Evolutionary conservation across 306 rosid species (phyloP), one percentile per base, ranked within the genome.

Genomic region (Casuarina equisetifolia): DNA sequence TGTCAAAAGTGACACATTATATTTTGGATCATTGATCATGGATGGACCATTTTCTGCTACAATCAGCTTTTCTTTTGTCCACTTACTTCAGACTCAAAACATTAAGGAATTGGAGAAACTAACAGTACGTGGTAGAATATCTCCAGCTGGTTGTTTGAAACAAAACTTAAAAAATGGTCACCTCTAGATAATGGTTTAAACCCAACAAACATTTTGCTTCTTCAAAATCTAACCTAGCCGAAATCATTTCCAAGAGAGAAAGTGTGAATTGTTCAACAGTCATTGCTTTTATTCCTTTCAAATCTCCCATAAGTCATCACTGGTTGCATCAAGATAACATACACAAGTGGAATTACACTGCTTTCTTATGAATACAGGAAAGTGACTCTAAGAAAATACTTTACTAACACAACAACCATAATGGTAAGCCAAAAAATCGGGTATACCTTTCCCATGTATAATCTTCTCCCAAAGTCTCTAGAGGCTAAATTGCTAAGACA

Each of bases 391-490:
- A 54, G 50, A 53, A 71, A 20, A 46, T 54, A 69, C 6, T 59
- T 13, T 1, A 66, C 69, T 11, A 63, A 63, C 69, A 63, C 11
- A 1, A 25, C 46, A 71, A 72, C 50, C 72, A 66, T 32, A 69
- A 48, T 44, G 32, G 75, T 62, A 85, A 52, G 69, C 16, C 20
- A 71, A 57, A 70, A 77, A 74, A 76, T 63, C 57, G 70, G 55
- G 75, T 49, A 77, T 85, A 91, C 94, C 94, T 74, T 84, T 85
- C 50, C 85, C 84, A 10, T 78, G 87, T 40, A 79, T 70, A 76
- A 84, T 82, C 86, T 90, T 92, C 90, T 92, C 95, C 97, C 97
- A 92, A 19, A 84, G 76, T 83, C 82, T 82, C 73, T 92, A 93
- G 48, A 92, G 84, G 77, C 82, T 69, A 67, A 85, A 73, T 80